A percentile compares a stretch with the other conserved stretches of the same genome.
phyloP scores from a whole-genome alignment of 2,329 filamentous ascomycete genomes.

The Tolypocladium sp. region DNA sequence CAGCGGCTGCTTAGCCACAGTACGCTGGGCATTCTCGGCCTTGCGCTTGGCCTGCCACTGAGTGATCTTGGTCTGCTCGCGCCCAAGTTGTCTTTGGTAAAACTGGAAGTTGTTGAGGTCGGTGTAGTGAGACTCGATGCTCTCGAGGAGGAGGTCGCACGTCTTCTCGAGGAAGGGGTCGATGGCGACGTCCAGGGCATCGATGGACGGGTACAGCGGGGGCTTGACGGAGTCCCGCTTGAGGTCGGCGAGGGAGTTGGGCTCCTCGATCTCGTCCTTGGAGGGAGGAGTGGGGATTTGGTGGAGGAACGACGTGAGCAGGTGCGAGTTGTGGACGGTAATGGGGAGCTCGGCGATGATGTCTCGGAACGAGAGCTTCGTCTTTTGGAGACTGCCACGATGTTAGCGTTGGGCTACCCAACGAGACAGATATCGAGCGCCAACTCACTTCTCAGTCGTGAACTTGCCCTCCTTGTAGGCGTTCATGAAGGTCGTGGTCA shows the following conservation, averaged over 20 bases:
- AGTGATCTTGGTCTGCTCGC: constrained; percentile 93
- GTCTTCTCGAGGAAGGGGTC: constrained; percentile 98
- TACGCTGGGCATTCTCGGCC: constrained; percentile 81
- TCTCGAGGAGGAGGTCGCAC: constrained; percentile 89
- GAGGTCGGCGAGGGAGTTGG: constrained; percentile 70
- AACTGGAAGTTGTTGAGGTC: constrained; percentile 98
- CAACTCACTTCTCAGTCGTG: constrained; percentile 78
- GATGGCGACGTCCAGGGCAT: constrained; percentile 83
- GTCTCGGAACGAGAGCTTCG: constrained; percentile 86
- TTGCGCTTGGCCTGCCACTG: constrained; percentile 97
- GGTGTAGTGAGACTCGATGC: constrained; percentile 95
- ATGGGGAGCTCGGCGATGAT: constrained; percentile 88
- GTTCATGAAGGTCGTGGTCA: constrained; percentile 79
- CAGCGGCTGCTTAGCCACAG: constrained; percentile 76
- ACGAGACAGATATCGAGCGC: not conserved
- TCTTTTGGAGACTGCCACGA: constrained; percentile 74
- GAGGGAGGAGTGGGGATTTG: constrained; percentile 64
- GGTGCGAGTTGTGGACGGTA: constrained; percentile 90
- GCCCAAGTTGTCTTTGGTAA: constrained; percentile 87
- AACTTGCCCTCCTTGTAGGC: constrained; percentile 97
- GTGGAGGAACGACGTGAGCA: constrained; percentile 90
- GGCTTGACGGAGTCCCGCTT: constrained; percentile 51
- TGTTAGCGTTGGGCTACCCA: not conserved
- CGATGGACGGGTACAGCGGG: constrained; percentile 79
- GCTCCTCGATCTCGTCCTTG: constrained; percentile 61